Evolutionary conservation across 2,329 filamentous ascomycete genomes (phyloP).

Genomic region (Fusarium sambucinum): DNA sequence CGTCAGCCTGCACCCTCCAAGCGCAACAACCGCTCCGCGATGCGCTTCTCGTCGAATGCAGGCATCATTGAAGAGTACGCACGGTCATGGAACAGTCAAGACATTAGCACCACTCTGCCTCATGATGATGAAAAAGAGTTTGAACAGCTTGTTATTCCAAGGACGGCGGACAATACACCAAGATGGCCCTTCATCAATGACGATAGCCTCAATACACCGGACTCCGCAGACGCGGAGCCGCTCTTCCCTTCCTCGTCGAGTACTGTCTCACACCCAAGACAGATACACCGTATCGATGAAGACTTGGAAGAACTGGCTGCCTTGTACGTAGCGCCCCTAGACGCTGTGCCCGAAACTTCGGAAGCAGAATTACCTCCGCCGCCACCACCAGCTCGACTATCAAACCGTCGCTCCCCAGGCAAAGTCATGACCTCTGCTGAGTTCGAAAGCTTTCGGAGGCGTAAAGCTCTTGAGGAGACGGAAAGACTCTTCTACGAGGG

Average conservation of each 20-base stretch:
- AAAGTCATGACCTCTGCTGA: constrained; percentile 32
- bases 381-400: background rate
- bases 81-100: constrained; percentile 13
- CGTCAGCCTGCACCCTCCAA: background rate
- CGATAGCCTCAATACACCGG: constrained; percentile 13
- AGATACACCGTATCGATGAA: constrained; percentile 12
- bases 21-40: background rate
- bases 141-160: constrained; percentile 1
- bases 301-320: constrained; percentile 7
- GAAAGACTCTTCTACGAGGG: constrained; percentile 3
- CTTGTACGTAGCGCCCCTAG: constrained; percentile 4
- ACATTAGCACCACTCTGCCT: background rate
- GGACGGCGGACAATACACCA: constrained; percentile 1
- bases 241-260: background rate
- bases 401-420: background rate
- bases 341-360: background rate
- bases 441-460: constrained; percentile 16
- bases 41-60: constrained; percentile 24
- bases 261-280: background rate
- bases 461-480: constrained; percentile 7
- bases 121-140: background rate
- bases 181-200: constrained; percentile 37
- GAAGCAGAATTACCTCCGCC: background rate
- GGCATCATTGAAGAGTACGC: constrained; percentile 34
- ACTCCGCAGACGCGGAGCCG: constrained; percentile 5